Conservation (phyloP, 2,329 filamentous ascomycete genomes). For the Cytospora mali region DNA sequence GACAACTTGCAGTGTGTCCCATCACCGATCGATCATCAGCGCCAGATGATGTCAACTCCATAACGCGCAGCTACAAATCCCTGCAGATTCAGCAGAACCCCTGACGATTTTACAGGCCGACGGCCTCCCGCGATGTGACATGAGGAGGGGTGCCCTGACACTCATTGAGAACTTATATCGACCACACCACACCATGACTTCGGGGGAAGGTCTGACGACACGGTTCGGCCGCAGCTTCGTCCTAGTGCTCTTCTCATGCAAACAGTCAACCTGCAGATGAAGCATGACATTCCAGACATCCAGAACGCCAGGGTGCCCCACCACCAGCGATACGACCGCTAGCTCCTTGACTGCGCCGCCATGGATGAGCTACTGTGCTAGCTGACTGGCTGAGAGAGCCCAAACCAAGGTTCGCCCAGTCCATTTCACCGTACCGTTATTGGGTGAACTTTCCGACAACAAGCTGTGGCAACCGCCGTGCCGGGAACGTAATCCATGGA, state of each 20-base stretch:
- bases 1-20: background rate
- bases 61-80: background rate
- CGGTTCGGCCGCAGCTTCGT: too few species aligned
- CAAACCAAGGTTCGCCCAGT: too few species aligned
- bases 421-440: too few species aligned
- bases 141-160: background rate
- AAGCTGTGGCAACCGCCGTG: conserved; percentile 3
- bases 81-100: background rate
- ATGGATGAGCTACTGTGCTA: conserved; percentile 1
- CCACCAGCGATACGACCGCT: background rate
- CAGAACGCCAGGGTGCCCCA: background rate
- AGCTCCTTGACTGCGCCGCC: conserved; percentile 3
- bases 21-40: background rate
- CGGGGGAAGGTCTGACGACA: too few species aligned
- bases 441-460: conserved; percentile 1
- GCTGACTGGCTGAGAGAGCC: too few species aligned
- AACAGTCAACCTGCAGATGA: too few species aligned
- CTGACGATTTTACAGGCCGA: background rate
- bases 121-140: background rate
- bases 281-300: too few species aligned
- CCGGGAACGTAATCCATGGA: background rate
- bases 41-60: background rate
- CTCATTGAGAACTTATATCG: too few species aligned
- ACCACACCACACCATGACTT: too few species aligned
- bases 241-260: background rate